phyloP scores from a whole-genome alignment of 768 basidiomycete species.

The Hericium coralloides region DNA sequence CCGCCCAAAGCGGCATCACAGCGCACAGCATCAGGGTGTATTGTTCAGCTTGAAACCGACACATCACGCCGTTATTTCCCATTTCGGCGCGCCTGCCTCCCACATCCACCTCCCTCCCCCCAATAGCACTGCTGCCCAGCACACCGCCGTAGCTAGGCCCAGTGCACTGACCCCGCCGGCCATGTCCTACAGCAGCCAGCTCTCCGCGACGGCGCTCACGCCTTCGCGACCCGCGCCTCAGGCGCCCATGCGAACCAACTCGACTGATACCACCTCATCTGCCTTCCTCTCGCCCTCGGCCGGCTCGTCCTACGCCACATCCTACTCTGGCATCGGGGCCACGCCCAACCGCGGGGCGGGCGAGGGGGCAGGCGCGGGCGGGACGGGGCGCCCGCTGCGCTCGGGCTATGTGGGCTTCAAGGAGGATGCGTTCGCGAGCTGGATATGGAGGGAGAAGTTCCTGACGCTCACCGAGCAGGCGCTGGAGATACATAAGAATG shows the following conservation, averaged over 20 bases:
- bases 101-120: no score
- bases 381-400: slow-evolving; percentile 51
- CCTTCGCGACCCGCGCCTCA: not conserved
- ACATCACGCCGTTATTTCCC: no score
- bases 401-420: slow-evolving; percentile 78
- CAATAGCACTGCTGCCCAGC: no score
- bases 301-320: not conserved
- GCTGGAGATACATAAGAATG: slow-evolving; percentile 81
- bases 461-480: slow-evolving; percentile 74
- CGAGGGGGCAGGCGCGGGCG: slow-evolving; percentile 56
- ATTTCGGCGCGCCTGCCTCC: no score
- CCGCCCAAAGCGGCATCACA: no score
- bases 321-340: not conserved
- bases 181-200: not conserved
- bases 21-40: no score
- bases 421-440: slow-evolving; percentile 89
- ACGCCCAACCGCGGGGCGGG: not conserved
- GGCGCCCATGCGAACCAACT: not conserved
- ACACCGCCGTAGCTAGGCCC: no score
- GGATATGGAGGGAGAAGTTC: slow-evolving; percentile 90
- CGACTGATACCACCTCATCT: not conserved
- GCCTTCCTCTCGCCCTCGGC: not conserved
- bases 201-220: not conserved
- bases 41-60: no score
- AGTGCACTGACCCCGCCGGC: not conserved